phyloP scores from a whole-genome alignment of 768 basidiomycete genomes.

The Termitomyces sp. region DNA sequence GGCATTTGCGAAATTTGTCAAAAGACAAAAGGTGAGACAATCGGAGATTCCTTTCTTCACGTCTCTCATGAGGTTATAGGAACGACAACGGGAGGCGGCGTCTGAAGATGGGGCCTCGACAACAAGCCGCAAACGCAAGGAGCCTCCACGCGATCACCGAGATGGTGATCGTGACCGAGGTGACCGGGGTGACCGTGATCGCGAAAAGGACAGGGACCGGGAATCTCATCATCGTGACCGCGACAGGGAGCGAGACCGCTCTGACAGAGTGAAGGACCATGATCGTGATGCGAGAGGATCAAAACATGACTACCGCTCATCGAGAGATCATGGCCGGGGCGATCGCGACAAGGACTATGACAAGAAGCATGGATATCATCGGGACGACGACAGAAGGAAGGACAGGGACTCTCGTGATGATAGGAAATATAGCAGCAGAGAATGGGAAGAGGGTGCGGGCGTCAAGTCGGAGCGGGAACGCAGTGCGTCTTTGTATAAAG shows the following conservation, averaged over 20 bases:
- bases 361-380: constrained; percentile 37
- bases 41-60: neutral
- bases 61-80: constrained; percentile 34
- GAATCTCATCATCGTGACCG: constrained; percentile 27
- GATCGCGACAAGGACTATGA: constrained; percentile 36
- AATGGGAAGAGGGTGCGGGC: constrained; percentile 41
- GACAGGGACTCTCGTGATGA: constrained; percentile 43
- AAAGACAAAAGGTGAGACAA: constrained; percentile 76
- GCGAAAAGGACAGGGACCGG: constrained; percentile 31
- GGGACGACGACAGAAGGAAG: constrained; percentile 52
- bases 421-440: constrained; percentile 33
- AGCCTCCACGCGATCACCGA: constrained; percentile 50
- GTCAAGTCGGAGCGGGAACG: constrained; percentile 27
- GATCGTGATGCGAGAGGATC: constrained; percentile 36
- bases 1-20: constrained; percentile 86
- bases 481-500: constrained; percentile 32
- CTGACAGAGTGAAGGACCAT: constrained; percentile 19
- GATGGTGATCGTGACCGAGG: constrained; percentile 47
- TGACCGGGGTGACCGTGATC: constrained; percentile 35
- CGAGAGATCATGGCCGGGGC: constrained; percentile 32
- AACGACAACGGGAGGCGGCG: constrained; percentile 68
- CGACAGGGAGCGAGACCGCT: constrained; percentile 26
- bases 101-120: constrained; percentile 85
- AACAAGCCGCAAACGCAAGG: constrained; percentile 77
- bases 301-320: constrained; percentile 36